phyloP scores from a whole-genome alignment of 805 yeast genomes.

The Kregervanrija pseudodelftensis region DNA sequence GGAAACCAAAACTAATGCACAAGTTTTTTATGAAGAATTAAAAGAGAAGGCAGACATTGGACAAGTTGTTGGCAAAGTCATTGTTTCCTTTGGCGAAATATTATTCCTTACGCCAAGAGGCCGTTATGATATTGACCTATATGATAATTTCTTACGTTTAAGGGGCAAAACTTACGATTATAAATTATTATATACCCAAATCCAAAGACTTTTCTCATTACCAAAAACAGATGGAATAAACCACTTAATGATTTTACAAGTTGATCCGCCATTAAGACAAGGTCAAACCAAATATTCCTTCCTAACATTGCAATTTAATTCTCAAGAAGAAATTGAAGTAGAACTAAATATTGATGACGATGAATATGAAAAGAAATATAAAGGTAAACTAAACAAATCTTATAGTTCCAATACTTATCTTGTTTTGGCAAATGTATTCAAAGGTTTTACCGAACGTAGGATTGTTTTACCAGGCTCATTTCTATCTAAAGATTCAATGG shows the following conservation, averaged over 20 bases:
- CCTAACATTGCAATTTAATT: slow-evolving; percentile 79
- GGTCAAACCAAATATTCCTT: slow-evolving; percentile 97
- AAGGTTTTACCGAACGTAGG: slow-evolving; percentile 84
- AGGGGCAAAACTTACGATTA: slow-evolving; percentile 98
- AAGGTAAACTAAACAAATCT: slow-evolving; percentile 62
- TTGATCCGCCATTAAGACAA: slow-evolving; percentile 96
- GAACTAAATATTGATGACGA: slow-evolving; percentile 80
- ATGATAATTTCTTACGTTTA: slow-evolving; percentile 74
- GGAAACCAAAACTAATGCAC: slow-evolving; percentile 58
- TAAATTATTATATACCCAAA: slow-evolving; percentile 83
- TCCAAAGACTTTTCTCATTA: slow-evolving; percentile 82
- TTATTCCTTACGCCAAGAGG: slow-evolving; percentile 97
- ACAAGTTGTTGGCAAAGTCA: slow-evolving; percentile 88
- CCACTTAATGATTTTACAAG: slow-evolving; percentile 79
- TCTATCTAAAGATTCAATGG: slow-evolving; percentile 66
- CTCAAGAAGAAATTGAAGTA: slow-evolving; percentile 86
- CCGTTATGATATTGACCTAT: slow-evolving; percentile 95
- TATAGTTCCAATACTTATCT: slow-evolving; percentile 75
- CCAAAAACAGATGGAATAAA: slow-evolving; percentile 94
- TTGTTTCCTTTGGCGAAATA: slow-evolving; percentile 86
- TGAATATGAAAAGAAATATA: slow-evolving; percentile 69
- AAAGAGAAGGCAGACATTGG: slow-evolving; percentile 94
- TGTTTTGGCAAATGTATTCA: slow-evolving; percentile 80
- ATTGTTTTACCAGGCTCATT: slow-evolving; percentile 80
- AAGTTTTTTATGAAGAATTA: slow-evolving; percentile 80